Evolutionary conservation across 768 basidiomycete genomes (phyloP), one percentile per base, ranked within the genome.

Genomic region (Paxillus ammoniavirescens): DNA sequence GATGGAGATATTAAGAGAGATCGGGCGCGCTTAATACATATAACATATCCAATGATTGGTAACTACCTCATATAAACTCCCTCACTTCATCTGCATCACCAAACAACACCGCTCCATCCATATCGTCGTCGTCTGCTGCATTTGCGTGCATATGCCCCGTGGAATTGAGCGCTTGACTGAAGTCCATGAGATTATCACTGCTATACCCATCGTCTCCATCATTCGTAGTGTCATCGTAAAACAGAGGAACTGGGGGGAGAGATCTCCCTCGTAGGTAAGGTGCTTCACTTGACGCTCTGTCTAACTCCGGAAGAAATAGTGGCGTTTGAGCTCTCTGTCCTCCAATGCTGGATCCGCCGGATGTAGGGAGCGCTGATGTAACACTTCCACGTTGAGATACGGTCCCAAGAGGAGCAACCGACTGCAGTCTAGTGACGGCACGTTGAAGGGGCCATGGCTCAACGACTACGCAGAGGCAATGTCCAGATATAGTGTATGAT

Each of bases 41-140:
- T 18, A 52, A 42, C 44, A 56, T 54, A 59, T 26, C 47, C 23
- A 31, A 49, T 40, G 56, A 58, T 18, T 48, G 40, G 52, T 58
- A 55, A 52, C 48, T 52, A 43, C 56, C 43, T 62, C 63, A 60
- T 72, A 65, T 82, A 55, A 87, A 65, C 60, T 86, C 86, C 64
- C 76, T 79, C 30, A 74, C 72, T 72, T 93, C 90, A 61, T 93
- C 91, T 33, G 91, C 91, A 68, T 93, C 91, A 10, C 86, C 90
- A 57, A 90, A 88, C 40, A 91, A 81, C 38, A 84, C 78, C 12
- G 80, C 81, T 36, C 82, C 84, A 53, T 90, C 89, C 61, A 87
- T 80, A 41, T 87, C 89, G 41, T 91, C 88, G 28, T 88, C 88
- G 21, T 86, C 83, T 9, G 74, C 77, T n/a, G 77, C 78, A 1